Conservation (phyloP, 441 rosid genomes). For the Populus hybrid region DNA sequence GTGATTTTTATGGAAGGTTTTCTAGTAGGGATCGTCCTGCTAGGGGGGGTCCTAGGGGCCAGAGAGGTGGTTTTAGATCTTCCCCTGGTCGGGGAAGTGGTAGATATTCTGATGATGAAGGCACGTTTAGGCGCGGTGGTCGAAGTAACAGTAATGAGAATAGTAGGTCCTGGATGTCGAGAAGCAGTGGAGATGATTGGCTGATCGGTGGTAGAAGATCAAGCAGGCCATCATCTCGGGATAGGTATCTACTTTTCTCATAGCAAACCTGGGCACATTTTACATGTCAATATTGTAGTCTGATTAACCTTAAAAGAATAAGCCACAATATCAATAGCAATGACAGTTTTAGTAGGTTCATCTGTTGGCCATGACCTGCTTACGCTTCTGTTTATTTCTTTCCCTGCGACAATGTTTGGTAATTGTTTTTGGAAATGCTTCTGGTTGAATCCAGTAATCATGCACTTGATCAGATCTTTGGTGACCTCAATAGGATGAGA, state of each 20-base stretch:
- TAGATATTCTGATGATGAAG: constrained; percentile 42
- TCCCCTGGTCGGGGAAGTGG: constrained; percentile 63
- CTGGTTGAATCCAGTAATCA: not conserved
- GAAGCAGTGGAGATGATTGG: constrained; percentile 71
- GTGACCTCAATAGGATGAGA: not conserved
- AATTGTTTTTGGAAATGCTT: too few relatives aligned
- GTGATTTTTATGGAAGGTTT: constrained; percentile 82
- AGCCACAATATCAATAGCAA: not conserved
- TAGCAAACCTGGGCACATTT: not conserved
- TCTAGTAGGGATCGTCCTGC: constrained; percentile 62
- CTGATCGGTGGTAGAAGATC: constrained; percentile 64
- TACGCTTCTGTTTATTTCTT: not conserved
- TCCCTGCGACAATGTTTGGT: not conserved
- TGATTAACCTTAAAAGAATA: not conserved
- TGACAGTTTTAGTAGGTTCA: not conserved
- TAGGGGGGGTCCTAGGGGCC: constrained; percentile 46
- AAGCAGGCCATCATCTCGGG: constrained; percentile 52
- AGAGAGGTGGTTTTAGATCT: constrained; percentile 41
- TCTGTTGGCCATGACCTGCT: not conserved
- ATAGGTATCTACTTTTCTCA: constrained; percentile 42
- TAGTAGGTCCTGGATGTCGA: constrained; percentile 55
- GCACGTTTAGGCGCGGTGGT: constrained; percentile 43
- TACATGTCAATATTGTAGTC: not conserved
- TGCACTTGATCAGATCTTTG: not conserved
- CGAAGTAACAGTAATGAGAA: constrained; percentile 36